phyloP scores from a whole-genome alignment of 192 early-diverging fungal genomes.

The Phlyctochytrium arcticum region DNA sequence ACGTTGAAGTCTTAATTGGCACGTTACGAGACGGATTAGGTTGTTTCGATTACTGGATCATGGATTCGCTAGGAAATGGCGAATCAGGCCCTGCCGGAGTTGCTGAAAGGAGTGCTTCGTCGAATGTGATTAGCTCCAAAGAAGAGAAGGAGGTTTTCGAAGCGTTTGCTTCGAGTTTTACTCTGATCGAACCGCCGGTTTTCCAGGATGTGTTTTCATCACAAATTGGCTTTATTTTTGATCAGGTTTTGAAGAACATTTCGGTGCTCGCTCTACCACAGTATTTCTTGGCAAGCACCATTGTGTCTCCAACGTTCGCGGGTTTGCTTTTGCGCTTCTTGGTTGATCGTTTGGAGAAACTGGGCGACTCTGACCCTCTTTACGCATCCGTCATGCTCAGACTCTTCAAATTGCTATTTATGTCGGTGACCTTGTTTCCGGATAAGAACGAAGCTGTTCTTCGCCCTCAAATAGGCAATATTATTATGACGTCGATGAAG shows the following conservation, averaged over 20 bases:
- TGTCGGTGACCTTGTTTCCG: slow-evolving; percentile 89
- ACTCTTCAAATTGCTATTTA: slow-evolving; percentile 90
- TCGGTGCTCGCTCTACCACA: slow-evolving; percentile 80
- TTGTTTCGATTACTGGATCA: slow-evolving; percentile 79
- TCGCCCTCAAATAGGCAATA: slow-evolving; percentile 84
- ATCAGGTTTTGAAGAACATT: slow-evolving; percentile 72
- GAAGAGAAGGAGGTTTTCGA: slow-evolving; percentile 92
- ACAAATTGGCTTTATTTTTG: slow-evolving; percentile 82
- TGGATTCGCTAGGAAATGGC: slow-evolving; percentile 58
- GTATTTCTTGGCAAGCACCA: slow-evolving; percentile 78
- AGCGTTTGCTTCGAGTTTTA: slow-evolving; percentile 82
- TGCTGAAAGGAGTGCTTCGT: slow-evolving; percentile 9
- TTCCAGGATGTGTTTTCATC: slow-evolving; percentile 96
- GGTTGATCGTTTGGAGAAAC: slow-evolving; percentile 69
- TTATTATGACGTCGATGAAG: slow-evolving; percentile 87
- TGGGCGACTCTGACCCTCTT: slow-evolving; percentile 64
- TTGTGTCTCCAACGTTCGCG: slow-evolving; percentile 71
- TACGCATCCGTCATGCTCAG: slow-evolving; percentile 75
- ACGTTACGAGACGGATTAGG: slow-evolving; percentile 73
- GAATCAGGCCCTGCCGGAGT: slow-evolving; percentile 11
- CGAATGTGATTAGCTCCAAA: slow-evolving; percentile 43
- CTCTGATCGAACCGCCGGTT: slow-evolving; percentile 75
- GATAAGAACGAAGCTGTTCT: slow-evolving; percentile 87
- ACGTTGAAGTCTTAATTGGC: slow-evolving; percentile 65
- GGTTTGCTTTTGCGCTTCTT: slow-evolving; percentile 74